phyloP scores from a whole-genome alignment of 345 rosid species.

The Linum lewisii region DNA sequence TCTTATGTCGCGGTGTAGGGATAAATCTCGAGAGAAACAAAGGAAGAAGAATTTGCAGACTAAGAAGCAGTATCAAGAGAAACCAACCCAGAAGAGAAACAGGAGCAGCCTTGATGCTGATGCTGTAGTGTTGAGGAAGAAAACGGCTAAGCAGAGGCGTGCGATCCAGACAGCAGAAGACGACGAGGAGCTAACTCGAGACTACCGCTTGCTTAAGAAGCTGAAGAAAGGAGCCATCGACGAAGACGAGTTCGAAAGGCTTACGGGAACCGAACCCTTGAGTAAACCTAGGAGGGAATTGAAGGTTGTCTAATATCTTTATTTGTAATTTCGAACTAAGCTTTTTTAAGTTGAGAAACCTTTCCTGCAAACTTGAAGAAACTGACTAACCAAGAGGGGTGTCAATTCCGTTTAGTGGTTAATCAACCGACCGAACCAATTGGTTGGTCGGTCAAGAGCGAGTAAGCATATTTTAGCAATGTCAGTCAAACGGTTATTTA shows the following conservation, averaged over 20 bases:
- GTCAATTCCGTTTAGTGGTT: too few species aligned
- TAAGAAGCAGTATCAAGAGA: conserved; percentile 41
- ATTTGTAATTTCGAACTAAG: too few species aligned
- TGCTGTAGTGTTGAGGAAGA: conserved; percentile 38
- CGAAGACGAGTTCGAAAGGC: conserved; percentile 59
- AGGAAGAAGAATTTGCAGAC: conserved; percentile 51
- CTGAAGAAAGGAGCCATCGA: conserved; percentile 56
- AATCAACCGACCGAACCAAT: too few species aligned
- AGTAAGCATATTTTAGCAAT: too few species aligned
- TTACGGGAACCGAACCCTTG: conserved; percentile 63
- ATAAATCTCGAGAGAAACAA: conserved; percentile 79
- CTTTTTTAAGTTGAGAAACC: too few species aligned
- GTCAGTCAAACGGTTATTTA: too few species aligned
- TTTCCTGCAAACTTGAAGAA: too few species aligned
- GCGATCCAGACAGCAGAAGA: conserved; percentile 68
- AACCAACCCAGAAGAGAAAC: conserved; percentile 30
- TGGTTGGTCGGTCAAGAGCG: too few species aligned
- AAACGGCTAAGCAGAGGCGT: conserved; percentile 78
- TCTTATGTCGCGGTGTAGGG: conserved; percentile 45
- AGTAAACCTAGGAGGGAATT: too few species aligned
- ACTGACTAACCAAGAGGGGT: too few species aligned
- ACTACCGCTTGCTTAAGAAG: conserved; percentile 55
- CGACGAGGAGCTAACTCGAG: conserved; percentile 56
- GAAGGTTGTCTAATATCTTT: too few species aligned
- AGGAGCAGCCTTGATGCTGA: conserved; percentile 28